phyloP scores from a whole-genome alignment of 2,329 filamentous ascomycete species.

The Chaetomium sp. region DNA sequence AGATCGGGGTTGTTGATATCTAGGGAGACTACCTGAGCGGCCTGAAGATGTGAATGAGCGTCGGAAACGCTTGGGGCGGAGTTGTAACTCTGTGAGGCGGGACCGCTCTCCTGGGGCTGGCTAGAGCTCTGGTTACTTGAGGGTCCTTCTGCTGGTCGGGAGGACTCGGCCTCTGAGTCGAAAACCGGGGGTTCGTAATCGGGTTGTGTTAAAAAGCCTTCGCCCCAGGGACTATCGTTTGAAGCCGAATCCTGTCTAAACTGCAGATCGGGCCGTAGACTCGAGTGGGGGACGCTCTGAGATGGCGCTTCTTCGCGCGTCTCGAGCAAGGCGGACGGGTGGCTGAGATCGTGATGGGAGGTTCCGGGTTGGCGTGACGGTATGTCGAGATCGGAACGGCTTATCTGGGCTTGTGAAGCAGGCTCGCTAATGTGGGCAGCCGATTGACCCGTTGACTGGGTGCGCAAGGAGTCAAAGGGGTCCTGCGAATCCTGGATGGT shows the following conservation, averaged over 20 bases:
- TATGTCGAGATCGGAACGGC: slow-evolving; percentile 21
- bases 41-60: slow-evolving; percentile 15
- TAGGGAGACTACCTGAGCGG: slow-evolving; percentile 25
- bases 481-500: slow-evolving; percentile 52
- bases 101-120: neutral
- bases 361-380: slow-evolving; percentile 27
- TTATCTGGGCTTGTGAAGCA: slow-evolving; percentile 25
- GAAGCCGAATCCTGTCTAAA: neutral
- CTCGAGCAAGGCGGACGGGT: slow-evolving; percentile 11
- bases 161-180: neutral
- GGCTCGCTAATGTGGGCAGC: neutral
- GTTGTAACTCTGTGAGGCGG: neutral
- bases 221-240: slow-evolving; percentile 10
- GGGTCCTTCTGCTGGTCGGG: neutral
- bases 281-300: neutral
- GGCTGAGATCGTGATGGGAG: neutral
- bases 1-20: slow-evolving; percentile 19
- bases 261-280: neutral
- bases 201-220: slow-evolving; percentile 28
- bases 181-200: slow-evolving; percentile 16
- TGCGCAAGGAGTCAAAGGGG: slow-evolving; percentile 26
- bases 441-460: neutral
- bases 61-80: slow-evolving; percentile 14
- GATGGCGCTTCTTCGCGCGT: neutral
- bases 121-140: neutral